These are phyloP conservation scores for Ottelia alismoides DNA, from an alignment of 106 monocot species.

Conservation along the genomic window DNA sequence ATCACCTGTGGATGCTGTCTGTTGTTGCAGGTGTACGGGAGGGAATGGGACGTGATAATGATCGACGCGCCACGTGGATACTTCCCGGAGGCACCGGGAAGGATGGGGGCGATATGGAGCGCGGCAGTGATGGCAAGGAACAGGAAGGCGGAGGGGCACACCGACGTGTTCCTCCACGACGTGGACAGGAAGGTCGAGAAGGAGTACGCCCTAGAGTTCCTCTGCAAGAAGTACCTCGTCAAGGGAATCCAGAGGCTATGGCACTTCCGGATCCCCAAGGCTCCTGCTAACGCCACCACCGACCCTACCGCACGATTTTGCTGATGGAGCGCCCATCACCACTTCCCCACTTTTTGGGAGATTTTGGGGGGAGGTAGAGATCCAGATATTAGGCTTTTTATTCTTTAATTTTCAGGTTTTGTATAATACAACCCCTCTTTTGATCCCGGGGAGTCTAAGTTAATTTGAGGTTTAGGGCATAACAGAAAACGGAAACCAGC, in stretches of 20 bases:
- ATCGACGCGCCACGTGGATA: slow-evolving; percentile 31
- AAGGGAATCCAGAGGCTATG: slow-evolving; percentile 28
- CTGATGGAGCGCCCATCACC: too few species aligned
- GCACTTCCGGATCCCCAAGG: slow-evolving; percentile 45
- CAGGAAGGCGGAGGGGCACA: slow-evolving; percentile 3
- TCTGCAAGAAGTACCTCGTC: slow-evolving; percentile 34
- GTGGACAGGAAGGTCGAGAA: slow-evolving; percentile 39
- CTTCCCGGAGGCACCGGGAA: slow-evolving; percentile 20
- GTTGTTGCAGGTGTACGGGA: slow-evolving; percentile 12
- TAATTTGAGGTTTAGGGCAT: too few species aligned
- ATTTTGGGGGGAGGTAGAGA: too few species aligned
- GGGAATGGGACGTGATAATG: slow-evolving; percentile 31
- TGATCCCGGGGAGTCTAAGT: too few species aligned
- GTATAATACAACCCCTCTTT: too few species aligned
- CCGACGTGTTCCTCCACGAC: slow-evolving; percentile 42
- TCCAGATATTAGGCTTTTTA: too few species aligned
- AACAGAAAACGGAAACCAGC: too few species aligned
- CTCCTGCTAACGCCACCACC: too few species aligned
- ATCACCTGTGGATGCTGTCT: too few species aligned
- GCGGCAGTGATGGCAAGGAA: slow-evolving; percentile 27
- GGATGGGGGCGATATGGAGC: slow-evolving; percentile 41
- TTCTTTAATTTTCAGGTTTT: too few species aligned
- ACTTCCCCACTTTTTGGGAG: too few species aligned
- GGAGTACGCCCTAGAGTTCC: slow-evolving; percentile 50
- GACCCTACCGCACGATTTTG: too few species aligned